Percentiles rank a stretch among this genome's conserved stretches.
Conservation (phyloP, 139 green algal species). For the Pedinophyceae sp. region DNA sequence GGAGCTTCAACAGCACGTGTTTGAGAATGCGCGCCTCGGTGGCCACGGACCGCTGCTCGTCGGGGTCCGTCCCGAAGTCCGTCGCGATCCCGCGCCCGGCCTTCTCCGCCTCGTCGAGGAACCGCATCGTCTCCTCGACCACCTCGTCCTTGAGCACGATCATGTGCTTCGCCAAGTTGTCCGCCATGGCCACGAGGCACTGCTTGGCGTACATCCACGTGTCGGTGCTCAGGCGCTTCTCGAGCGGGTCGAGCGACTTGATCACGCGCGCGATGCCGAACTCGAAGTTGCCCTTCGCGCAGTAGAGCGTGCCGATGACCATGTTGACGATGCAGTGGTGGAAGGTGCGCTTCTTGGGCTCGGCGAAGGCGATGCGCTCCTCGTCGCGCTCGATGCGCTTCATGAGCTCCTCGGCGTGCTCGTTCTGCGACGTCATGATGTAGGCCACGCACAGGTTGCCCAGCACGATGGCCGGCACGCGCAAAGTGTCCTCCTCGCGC, state of each 20-base stretch:
- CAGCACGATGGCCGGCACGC: constrained; percentile 64
- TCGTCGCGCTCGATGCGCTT: background rate
- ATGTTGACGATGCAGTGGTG: constrained; percentile 87
- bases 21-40: background rate
- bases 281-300: constrained; percentile 70
- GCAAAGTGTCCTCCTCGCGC: constrained; percentile 28
- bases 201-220: constrained; percentile 38
- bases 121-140: constrained; percentile 44
- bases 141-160: constrained; percentile 49
- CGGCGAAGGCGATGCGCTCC: constrained; percentile 4
- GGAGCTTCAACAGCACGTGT: background rate
- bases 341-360: constrained; percentile 41
- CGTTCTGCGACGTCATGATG: constrained; percentile 79
- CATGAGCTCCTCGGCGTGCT: constrained; percentile 81
- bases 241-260: constrained; percentile 65
- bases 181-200: constrained; percentile 64
- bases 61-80: too few relatives aligned
- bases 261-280: constrained; percentile 79
- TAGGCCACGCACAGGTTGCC: constrained; percentile 84
- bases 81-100: background rate
- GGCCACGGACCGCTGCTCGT: background rate
- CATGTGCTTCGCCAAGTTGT: constrained; percentile 77
- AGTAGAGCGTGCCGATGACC: constrained; percentile 85
- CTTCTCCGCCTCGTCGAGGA: constrained; percentile 40
- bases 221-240: constrained; percentile 53